A percentile compares a stretch with the other conserved stretches of the same genome.
Conservation (phyloP, 345 rosid species). For the Tarenaya hassleriana region DNA sequence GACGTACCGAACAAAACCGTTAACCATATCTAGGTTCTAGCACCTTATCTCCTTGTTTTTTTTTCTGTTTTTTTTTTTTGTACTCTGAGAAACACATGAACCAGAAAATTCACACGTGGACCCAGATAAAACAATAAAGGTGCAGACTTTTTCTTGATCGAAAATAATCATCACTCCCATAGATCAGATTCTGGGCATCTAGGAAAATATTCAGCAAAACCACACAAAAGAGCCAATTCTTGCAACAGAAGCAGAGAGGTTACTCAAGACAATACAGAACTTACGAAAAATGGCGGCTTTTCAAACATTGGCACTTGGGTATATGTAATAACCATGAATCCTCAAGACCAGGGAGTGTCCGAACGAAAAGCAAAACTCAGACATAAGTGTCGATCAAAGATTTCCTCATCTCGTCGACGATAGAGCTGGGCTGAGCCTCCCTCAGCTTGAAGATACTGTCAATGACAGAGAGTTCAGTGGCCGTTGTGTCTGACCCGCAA, state of each 20-base stretch:
- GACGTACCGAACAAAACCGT: conserved; percentile 32
- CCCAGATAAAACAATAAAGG: not conserved
- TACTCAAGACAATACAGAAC: not conserved
- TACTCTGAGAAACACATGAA: no score
- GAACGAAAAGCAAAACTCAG: conserved; percentile 27
- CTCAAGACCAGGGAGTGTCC: not conserved
- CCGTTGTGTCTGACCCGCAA: conserved; percentile 92
- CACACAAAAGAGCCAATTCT: conserved; percentile 8
- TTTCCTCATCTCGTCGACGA: conserved; percentile 87
- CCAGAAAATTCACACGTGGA: conserved; percentile 9
- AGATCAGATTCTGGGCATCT: no score
- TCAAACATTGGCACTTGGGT: conserved; percentile 7
- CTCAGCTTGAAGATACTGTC: conserved; percentile 90
- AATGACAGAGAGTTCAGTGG: conserved; percentile 78
- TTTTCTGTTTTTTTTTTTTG: no score
- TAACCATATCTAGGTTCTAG: conserved; percentile 17
- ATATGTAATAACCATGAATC: conserved; percentile 10
- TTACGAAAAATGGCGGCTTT: not conserved
- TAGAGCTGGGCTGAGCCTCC: conserved; percentile 79
- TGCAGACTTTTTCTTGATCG: no score
- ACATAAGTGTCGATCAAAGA: conserved; percentile 77
- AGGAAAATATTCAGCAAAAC: not conserved
- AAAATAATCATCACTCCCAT: no score
- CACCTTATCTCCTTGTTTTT: conserved; percentile 17
- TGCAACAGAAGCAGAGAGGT: conserved; percentile 17